Evolutionary conservation across 331 rosid species (phyloP).

Genomic region (Spiraea crenata): DNA sequence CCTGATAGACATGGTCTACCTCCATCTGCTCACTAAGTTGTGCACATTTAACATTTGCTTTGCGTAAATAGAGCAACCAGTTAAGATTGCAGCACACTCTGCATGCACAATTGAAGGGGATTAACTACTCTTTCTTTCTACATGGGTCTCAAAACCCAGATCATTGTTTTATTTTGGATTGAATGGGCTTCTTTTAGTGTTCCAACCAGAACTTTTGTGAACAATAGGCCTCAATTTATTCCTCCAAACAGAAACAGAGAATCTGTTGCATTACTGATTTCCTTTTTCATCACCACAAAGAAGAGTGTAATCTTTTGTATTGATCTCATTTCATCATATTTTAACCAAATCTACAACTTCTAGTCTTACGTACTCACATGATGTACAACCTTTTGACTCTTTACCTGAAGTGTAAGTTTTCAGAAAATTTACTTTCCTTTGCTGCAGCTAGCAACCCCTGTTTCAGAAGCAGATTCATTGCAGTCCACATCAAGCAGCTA

Average conservation of each 20-base stretch:
- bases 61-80: no score
- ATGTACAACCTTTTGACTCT: not conserved
- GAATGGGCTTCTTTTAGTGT: not conserved
- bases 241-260: not conserved
- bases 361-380: not conserved
- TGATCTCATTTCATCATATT: not conserved
- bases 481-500: conserved; percentile 21
- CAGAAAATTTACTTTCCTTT: not conserved
- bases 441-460: not conserved
- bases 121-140: not conserved
- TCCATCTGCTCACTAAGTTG: no score
- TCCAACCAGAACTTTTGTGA: not conserved
- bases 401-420: not conserved
- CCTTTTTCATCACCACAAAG: no score
- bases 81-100: not conserved
- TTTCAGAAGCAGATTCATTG: conserved; percentile 6
- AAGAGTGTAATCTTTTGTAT: no score
- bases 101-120: not conserved
- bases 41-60: no score
- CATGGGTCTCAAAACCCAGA: not conserved
- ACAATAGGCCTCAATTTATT: not conserved
- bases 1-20: no score
- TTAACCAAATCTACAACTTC: not conserved
- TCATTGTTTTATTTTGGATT: not conserved
- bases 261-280: no score